Conservation (phyloP, 1,139 yeast genomes). For the Yarrowia galli region DNA sequence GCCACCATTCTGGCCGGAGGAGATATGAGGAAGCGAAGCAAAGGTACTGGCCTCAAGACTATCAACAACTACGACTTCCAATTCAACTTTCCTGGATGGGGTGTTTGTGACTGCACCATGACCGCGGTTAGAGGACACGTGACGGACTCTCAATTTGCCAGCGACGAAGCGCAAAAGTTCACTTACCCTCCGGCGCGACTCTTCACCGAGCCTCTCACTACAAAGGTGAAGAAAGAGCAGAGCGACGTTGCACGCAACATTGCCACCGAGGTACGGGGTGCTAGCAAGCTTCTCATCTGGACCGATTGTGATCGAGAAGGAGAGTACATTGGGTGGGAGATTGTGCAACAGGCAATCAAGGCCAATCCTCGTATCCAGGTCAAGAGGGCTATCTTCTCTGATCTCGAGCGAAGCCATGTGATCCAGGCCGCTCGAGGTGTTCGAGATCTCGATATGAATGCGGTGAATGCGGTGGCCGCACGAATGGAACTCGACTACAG, state of each 20-base stretch:
- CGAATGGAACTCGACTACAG: conserved; percentile 88
- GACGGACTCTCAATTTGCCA: conserved; percentile 49
- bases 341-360: conserved; percentile 63
- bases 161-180: conserved; percentile 60
- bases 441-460: conserved; percentile 64
- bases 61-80: conserved; percentile 82
- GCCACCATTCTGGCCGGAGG: conserved; percentile 82
- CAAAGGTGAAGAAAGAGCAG: conserved; percentile 53
- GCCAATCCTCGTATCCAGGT: conserved; percentile 62
- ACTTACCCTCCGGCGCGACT: conserved; percentile 68
- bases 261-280: conserved; percentile 64
- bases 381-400: conserved; percentile 84
- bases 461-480: conserved; percentile 84
- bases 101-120: conserved; percentile 82
- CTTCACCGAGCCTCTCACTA: conserved; percentile 70
- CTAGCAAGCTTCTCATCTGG: conserved; percentile 85
- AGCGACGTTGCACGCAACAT: conserved; percentile 70
- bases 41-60: conserved; percentile 55
- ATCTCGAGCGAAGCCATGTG: conserved; percentile 79
- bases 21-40: conserved; percentile 54
- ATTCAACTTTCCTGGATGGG: conserved; percentile 67
- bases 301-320: conserved; percentile 99
- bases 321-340: conserved; percentile 91
- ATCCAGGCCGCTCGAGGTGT: conserved; percentile 78
- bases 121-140: conserved; percentile 93